Base-by-base conservation (phyloP, 2,329 filamentous ascomycete genomes). In the Drechslera avenae region DNA sequence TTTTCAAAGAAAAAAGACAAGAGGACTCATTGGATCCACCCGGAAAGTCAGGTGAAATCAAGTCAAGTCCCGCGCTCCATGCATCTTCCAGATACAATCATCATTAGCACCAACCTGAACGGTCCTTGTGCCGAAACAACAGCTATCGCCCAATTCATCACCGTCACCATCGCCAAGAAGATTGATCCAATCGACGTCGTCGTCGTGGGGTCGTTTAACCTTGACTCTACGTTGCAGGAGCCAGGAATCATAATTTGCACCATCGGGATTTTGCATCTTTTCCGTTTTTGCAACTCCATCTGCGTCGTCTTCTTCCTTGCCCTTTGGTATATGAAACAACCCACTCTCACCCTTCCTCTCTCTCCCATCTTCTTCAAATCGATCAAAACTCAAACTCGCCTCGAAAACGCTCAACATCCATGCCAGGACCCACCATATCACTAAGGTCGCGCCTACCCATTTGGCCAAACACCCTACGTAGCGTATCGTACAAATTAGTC, bases 401-500 rank as follows among this genome's bases (percentile, higher is more conserved):
- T 66, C 91, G 85, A 80, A 99, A 96, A 32, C 86, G 79, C 68
- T 94, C 90, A 19, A 96, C 87, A 76, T 97, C 91, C 78, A 99
- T 93, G 19, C 92, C 93, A 1, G 87, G 85, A 10, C 92, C 87
- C 5, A 97, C 94, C 78, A 86, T 83, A 71, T 97, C 92, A 3
- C 89, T 88, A 68, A 99, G 73, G 75, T 99, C 94, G 49, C 91
- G 80, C 50, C 94, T 79, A 2, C 89, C 89, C 94, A 99, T 97
- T 77, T 96, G 91, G 8, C 87, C 92, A 75, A 99, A 97, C n/a
- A 97, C 94, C 53, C 95, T 81, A 56, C 93, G 80, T 56, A 99
- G 78, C 10, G 95, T 99, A 73, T 99, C 95, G 74, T 96, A 96
- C 52, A 99, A 78, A 67, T 97, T 99, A 41, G 92, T 97, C 79